A percentile compares a stretch with the other conserved stretches of the same genome.
Evolutionary conservation across 2,329 filamentous ascomycete species (phyloP).

Genomic region (Penicillium sp.): DNA sequence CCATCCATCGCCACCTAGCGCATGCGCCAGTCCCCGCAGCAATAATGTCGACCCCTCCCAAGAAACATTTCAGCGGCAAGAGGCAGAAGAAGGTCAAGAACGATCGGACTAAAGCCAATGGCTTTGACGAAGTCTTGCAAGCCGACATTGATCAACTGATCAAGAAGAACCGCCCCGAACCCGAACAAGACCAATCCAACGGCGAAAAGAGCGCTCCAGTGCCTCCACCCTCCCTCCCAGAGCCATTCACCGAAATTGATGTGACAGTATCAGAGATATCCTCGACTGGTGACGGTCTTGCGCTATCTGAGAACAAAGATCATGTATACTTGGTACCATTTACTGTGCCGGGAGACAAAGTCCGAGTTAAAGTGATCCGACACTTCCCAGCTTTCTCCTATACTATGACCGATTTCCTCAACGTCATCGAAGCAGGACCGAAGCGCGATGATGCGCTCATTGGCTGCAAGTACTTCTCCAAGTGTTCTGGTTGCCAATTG

Average conservation of each 20-base stretch:
- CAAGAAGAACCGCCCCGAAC: slow-evolving; percentile 29
- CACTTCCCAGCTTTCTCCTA: slow-evolving; percentile 68
- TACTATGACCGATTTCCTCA: slow-evolving; percentile 78
- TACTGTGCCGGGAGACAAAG: slow-evolving; percentile 77
- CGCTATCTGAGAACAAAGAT: slow-evolving; percentile 63
- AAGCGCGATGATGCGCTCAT: slow-evolving; percentile 75
- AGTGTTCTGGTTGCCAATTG: slow-evolving; percentile 91
- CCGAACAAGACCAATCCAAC: slow-evolving; percentile 26
- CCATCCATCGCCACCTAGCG: slow-evolving; percentile 4
- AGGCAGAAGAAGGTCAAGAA: slow-evolving; percentile 52
- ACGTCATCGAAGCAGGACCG: slow-evolving; percentile 70
- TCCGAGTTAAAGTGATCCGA: slow-evolving; percentile 74
- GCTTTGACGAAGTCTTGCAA: slow-evolving; percentile 66
- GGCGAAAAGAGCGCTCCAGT: slow-evolving; percentile 21
- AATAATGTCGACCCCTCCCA: slow-evolving; percentile 29
- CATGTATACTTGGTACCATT: slow-evolving; percentile 88
- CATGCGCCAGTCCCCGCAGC: slow-evolving; percentile 22
- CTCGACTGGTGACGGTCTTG: slow-evolving; percentile 89
- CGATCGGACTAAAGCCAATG: slow-evolving; percentile 61
- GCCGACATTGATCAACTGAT: slow-evolving; percentile 57
- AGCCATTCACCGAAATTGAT: slow-evolving; percentile 72
- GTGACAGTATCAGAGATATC: slow-evolving; percentile 80
- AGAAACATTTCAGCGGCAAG: slow-evolving; percentile 27
- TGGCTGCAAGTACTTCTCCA: slow-evolving; percentile 80
- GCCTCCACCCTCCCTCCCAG: slow-evolving; percentile 52